Conservation (phyloP, 768 basidiomycete genomes). For the Hortiboletus flavorubellus region DNA sequence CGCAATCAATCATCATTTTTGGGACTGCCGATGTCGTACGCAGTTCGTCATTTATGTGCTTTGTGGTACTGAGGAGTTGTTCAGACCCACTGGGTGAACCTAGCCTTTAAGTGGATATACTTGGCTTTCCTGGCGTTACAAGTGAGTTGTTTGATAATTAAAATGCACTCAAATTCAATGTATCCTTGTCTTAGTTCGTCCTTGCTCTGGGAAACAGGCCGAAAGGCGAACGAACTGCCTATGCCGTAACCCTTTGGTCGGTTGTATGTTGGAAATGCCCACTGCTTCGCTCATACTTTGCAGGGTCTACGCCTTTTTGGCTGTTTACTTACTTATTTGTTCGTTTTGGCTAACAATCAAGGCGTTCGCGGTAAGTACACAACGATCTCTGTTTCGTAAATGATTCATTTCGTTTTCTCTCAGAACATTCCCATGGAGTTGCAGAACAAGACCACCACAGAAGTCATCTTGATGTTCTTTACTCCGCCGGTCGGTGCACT, state of each 20-base stretch:
- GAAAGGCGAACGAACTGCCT: conserved; percentile 79
- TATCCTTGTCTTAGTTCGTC: conserved; percentile 45
- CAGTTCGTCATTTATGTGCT: conserved; percentile 4
- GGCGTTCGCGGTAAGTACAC: conserved; percentile 62
- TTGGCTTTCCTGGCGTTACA: conserved; percentile 80
- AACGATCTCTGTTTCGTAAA: not conserved
- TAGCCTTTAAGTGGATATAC: conserved; percentile 82
- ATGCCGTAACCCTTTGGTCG: conserved; percentile 69
- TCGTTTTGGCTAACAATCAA: conserved; percentile 80
- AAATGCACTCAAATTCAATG: not conserved
- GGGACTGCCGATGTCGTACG: conserved; percentile 68
- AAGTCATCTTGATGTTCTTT: conserved; percentile 63
- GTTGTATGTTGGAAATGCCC: conserved; percentile 14
- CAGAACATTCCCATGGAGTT: conserved; percentile 55
- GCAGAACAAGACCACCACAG: conserved; percentile 41
- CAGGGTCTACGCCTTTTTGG: conserved; percentile 81
- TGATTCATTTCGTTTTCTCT: not conserved
- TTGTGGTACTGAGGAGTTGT: not conserved
- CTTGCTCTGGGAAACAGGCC: conserved; percentile 79
- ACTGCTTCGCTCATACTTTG: conserved; percentile 3
- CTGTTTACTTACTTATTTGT: conserved; percentile 82
- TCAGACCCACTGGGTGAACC: conserved; percentile 84
- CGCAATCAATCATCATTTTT: conserved; percentile 55
- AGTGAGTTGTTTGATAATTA: conserved; percentile 28
- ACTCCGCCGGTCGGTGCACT: conserved; percentile 74